These are phyloP conservation scores for Silene conica DNA, from an alignment of 148 eudicot species.

Conservation along the genomic window DNA sequence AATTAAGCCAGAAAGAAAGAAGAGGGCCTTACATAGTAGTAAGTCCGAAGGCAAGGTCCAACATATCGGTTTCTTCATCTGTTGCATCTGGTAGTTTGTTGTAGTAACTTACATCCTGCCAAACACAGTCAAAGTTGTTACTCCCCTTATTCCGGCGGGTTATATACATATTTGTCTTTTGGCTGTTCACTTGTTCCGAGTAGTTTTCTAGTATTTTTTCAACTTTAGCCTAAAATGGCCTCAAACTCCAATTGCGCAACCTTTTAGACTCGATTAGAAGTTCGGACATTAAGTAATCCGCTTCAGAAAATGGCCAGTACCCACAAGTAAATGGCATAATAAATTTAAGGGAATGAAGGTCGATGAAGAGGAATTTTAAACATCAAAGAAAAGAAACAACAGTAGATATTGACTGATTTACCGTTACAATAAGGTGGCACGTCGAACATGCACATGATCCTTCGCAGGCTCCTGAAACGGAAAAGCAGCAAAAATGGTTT, in stretches of 20 bases:
- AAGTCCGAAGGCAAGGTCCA: constrained; percentile 94
- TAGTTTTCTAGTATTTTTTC: too few relatives aligned
- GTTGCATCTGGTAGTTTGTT: constrained; percentile 82
- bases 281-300: too few relatives aligned
- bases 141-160: background rate
- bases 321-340: too few relatives aligned
- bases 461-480: constrained; percentile 84
- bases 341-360: background rate
- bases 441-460: constrained; percentile 98
- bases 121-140: constrained; percentile 11
- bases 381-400: background rate
- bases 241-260: too few relatives aligned
- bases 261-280: too few relatives aligned
- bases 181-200: too few relatives aligned
- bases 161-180: background rate
- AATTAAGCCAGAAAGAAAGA: too few relatives aligned
- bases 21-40: constrained; percentile 85
- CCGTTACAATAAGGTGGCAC: constrained; percentile 89
- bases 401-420: constrained; percentile 24
- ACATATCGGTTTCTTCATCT: constrained; percentile 95
- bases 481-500: constrained; percentile 17
- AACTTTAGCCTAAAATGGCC: too few relatives aligned
- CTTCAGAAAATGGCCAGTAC: too few relatives aligned
- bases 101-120: constrained; percentile 72
- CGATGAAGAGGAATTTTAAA: background rate